phyloP scores from a whole-genome alignment of 2,329 filamentous ascomycete genomes.

The Fusarium sp. region DNA sequence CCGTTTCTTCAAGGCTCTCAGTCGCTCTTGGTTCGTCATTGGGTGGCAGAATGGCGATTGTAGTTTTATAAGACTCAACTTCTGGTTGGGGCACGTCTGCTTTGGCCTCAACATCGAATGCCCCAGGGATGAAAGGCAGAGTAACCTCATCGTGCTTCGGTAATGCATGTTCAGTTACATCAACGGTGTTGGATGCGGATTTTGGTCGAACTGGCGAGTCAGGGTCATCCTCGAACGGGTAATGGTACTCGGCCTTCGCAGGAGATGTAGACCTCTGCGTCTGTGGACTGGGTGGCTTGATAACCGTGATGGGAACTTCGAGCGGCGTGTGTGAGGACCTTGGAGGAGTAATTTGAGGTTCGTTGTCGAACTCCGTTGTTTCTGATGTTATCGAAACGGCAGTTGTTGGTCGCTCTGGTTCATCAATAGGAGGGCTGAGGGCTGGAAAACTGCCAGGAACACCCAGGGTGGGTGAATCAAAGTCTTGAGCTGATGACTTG shows the following conservation, averaged over 20 bases:
- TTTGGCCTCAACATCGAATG: conserved; percentile 51
- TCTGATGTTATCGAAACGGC: conserved; percentile 67
- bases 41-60: conserved; percentile 59
- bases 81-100: conserved; percentile 29
- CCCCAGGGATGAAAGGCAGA: conserved; percentile 38
- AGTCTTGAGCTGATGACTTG: conserved; percentile 22
- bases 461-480: conserved; percentile 72
- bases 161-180: conserved; percentile 36
- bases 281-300: conserved; percentile 44
- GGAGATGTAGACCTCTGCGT: conserved; percentile 28
- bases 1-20: conserved; percentile 26
- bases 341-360: conserved; percentile 68
- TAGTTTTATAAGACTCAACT: conserved; percentile 50
- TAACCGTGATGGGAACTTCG: conserved; percentile 38
- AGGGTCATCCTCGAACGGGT: conserved; percentile 59
- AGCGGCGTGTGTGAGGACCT: conserved; percentile 44
- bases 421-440: conserved; percentile 47
- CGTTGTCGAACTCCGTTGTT: conserved; percentile 76
- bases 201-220: conserved; percentile 32
- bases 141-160: background rate
- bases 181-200: background rate
- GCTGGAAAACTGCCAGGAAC: conserved; percentile 70
- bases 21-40: conserved; percentile 33
- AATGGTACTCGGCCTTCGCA: conserved; percentile 56
- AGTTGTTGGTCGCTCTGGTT: conserved; percentile 62